Conservation (phyloP, 2,329 filamentous ascomycete species). For the Sarocladium strictum region DNA sequence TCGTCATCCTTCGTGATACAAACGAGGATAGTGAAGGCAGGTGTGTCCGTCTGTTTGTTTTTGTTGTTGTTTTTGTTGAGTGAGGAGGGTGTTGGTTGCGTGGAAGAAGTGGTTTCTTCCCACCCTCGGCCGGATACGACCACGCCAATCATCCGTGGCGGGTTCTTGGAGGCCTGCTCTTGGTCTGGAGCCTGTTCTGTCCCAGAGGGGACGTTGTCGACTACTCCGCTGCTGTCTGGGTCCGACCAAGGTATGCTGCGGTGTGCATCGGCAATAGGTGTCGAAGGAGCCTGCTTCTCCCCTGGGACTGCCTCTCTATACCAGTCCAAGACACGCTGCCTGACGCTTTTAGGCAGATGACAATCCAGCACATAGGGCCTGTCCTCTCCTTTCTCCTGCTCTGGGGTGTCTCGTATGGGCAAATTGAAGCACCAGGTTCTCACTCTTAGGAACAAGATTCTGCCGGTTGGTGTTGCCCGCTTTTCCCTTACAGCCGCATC, state of each 20-base stretch:
- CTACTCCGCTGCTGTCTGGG: neutral
- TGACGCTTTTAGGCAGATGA: neutral
- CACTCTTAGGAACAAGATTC: slow-evolving; percentile 26
- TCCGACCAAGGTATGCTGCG: neutral
- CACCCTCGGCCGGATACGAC: slow-evolving; percentile 11
- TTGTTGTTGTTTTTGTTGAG: neutral
- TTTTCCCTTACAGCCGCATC: slow-evolving; percentile 21
- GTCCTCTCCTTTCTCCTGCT: slow-evolving; percentile 11
- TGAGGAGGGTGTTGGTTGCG: slow-evolving; percentile 10
- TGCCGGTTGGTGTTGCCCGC: slow-evolving; percentile 15
- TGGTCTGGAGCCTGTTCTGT: neutral
- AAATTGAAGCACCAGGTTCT: slow-evolving; percentile 28
- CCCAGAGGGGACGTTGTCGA: neutral
- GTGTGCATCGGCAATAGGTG: slow-evolving; percentile 2
- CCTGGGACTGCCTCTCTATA: neutral
- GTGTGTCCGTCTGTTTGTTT: neutral
- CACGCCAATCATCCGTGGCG: slow-evolving; percentile 7
- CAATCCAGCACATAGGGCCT: neutral
- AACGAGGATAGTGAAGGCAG: neutral
- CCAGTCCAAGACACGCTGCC: neutral
- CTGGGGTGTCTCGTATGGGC: slow-evolving; percentile 14
- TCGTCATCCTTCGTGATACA: neutral
- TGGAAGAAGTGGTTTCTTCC: neutral
- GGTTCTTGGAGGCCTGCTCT: neutral
- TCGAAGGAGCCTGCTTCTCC: neutral